Percentiles rank a stretch among this genome's conserved stretches.
These are phyloP conservation scores for Laguncularia racemosa DNA, from an alignment of 345 rosid genomes.

Conservation along the genomic window DNA sequence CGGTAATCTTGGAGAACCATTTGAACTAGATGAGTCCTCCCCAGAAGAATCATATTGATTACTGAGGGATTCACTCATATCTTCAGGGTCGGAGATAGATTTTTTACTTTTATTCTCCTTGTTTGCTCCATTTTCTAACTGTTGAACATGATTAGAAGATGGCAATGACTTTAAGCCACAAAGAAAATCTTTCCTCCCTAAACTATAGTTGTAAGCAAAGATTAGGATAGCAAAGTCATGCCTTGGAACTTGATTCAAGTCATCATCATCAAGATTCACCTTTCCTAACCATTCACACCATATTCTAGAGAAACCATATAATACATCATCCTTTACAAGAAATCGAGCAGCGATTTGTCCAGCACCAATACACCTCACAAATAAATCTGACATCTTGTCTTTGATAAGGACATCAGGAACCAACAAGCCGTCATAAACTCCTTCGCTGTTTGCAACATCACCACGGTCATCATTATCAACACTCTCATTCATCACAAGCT, in stretches of 20 bases:
- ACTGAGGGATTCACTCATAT: slow-evolving; percentile 51
- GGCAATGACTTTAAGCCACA: slow-evolving; percentile 50
- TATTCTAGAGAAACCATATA: slow-evolving; percentile 38
- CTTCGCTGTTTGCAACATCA: slow-evolving; percentile 14
- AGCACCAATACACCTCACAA: slow-evolving; percentile 45
- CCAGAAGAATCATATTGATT: slow-evolving; percentile 56
- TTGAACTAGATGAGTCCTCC: slow-evolving; percentile 54
- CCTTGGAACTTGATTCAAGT: slow-evolving; percentile 26
- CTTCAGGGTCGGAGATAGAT: slow-evolving; percentile 79
- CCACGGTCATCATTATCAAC: background rate
- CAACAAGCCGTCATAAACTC: slow-evolving; percentile 22
- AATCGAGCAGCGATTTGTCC: slow-evolving; percentile 58
- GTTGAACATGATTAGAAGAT: slow-evolving; percentile 30
- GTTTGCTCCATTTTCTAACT: slow-evolving; percentile 28
- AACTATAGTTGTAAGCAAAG: slow-evolving; percentile 49
- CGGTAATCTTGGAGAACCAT: slow-evolving; percentile 38
- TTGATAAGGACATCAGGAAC: slow-evolving; percentile 50
- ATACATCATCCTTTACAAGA: slow-evolving; percentile 24
- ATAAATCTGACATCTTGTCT: slow-evolving; percentile 51
- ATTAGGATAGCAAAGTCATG: slow-evolving; percentile 70
- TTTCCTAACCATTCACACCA: slow-evolving; percentile 97
- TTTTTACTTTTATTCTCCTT: slow-evolving; percentile 47
- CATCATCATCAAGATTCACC: slow-evolving; percentile 25
- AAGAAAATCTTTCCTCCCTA: slow-evolving; percentile 66
- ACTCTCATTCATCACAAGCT: slow-evolving; percentile 5